Percentiles rank a stretch among this genome's conserved stretches.
These are phyloP conservation scores for Candida maris DNA, from an alignment of 805 yeast species.

Conservation along the genomic window DNA sequence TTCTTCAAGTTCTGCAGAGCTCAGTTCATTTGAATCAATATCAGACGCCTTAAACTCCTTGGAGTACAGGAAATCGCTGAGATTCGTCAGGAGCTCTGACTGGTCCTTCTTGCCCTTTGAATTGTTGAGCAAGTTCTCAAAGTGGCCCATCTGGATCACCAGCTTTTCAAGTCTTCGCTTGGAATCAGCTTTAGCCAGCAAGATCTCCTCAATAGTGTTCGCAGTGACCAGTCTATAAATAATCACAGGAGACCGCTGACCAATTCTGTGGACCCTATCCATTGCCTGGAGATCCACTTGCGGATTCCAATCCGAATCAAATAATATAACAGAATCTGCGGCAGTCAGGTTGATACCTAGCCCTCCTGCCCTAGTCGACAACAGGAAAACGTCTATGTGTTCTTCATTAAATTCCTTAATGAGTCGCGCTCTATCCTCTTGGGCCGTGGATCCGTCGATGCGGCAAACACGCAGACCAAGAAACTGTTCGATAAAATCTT, in stretches of 20 bases:
- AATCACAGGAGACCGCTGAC: constrained; percentile 80
- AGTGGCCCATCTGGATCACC: constrained; percentile 65
- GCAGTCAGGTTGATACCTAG: constrained; percentile 81
- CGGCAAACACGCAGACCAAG: constrained; percentile 48
- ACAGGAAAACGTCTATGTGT: constrained; percentile 51
- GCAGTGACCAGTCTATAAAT: constrained; percentile 73
- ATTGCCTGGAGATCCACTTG: constrained; percentile 96
- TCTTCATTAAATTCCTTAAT: constrained; percentile 49
- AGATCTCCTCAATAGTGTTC: constrained; percentile 79
- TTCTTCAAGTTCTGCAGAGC: constrained; percentile 44
- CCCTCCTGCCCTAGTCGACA: constrained; percentile 94
- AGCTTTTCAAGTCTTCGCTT: constrained; percentile 76
- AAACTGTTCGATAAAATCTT: constrained; percentile 60
- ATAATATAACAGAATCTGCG: constrained; percentile 86
- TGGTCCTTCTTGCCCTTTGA: constrained; percentile 10
- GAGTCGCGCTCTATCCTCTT: constrained; percentile 59
- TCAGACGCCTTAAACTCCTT: constrained; percentile 27
- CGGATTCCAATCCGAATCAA: constrained; percentile 97
- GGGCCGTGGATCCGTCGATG: constrained; percentile 73
- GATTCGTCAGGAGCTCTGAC: constrained; percentile 28
- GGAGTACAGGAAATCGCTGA: constrained; percentile 38
- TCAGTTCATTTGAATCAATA: constrained; percentile 28
- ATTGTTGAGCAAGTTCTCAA: constrained; percentile 36
- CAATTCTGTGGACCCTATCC: constrained; percentile 92
- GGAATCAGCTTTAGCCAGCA: constrained; percentile 72